Conservation (phyloP, 2,329 filamentous ascomycete genomes). For the Pseudogymnoascus sp. region DNA sequence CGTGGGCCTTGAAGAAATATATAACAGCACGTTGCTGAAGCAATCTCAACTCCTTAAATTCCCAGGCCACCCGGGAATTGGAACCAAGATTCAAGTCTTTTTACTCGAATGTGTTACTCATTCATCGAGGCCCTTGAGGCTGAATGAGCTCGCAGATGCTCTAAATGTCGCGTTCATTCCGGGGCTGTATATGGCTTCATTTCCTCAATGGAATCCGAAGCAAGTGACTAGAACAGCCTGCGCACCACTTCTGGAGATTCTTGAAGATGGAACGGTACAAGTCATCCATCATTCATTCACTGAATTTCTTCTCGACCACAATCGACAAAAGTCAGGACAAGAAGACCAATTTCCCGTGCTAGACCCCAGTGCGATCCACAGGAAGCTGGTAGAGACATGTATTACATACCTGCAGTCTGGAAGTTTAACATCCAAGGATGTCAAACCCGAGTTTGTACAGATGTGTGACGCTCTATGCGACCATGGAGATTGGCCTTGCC, state of each 20-base stretch:
- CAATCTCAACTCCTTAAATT: slow-evolving; percentile 12
- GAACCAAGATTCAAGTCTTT: slow-evolving; percentile 18
- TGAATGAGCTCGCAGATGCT: slow-evolving; percentile 17
- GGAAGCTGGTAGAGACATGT: slow-evolving; percentile 12
- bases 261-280: slow-evolving; percentile 36
- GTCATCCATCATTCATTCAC: slow-evolving; percentile 42
- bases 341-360: slow-evolving; percentile 14
- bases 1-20: slow-evolving; percentile 24
- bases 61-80: slow-evolving; percentile 12
- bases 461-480: neutral
- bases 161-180: slow-evolving; percentile 11
- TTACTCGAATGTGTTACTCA: slow-evolving; percentile 21
- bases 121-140: slow-evolving; percentile 20
- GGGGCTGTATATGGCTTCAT: neutral
- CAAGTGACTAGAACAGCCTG: slow-evolving; percentile 28
- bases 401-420: slow-evolving; percentile 14
- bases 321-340: slow-evolving; percentile 4
- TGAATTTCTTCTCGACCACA: slow-evolving; percentile 33
- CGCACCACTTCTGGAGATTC: slow-evolving; percentile 36
- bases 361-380: slow-evolving; percentile 9
- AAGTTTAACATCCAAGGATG: slow-evolving; percentile 4
- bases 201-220: neutral
- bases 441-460: neutral
- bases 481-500: neutral
- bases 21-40: slow-evolving; percentile 19